Evolutionary conservation across 2,329 filamentous ascomycete genomes (phyloP).

Genomic region (Phialophora verrucosa): DNA sequence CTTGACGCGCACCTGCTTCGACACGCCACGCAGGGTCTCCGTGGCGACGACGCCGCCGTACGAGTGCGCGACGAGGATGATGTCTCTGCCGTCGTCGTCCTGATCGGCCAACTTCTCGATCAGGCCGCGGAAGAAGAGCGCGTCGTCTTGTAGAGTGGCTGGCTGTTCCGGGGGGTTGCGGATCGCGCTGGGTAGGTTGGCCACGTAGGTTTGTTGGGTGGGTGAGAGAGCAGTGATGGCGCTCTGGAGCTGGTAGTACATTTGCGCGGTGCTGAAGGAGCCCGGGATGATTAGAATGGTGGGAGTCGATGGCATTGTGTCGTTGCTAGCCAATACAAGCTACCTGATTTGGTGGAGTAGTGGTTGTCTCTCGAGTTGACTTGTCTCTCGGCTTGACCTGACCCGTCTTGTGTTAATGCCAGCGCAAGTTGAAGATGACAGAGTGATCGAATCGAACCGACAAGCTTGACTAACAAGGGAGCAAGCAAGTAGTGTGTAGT

Average conservation of each 20-base stretch:
- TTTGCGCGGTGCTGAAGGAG: conserved; percentile 11
- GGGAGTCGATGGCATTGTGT: conserved; percentile 4
- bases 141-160: conserved; percentile 43
- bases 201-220: conserved; percentile 1
- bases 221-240: background rate
- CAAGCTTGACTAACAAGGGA: too few relatives aligned
- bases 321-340: background rate
- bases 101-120: conserved; percentile 36
- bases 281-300: conserved; percentile 22
- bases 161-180: conserved; percentile 38
- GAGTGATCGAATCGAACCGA: too few relatives aligned
- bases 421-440: too few relatives aligned
- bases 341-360: background rate
- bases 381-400: too few relatives aligned
- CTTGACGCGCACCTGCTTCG: conserved; percentile 31
- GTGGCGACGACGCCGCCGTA: conserved; percentile 44
- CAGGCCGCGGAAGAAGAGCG: conserved; percentile 39
- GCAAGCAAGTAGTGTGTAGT: too few relatives aligned
- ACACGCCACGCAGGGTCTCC: conserved; percentile 40
- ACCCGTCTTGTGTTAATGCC: too few relatives aligned
- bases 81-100: conserved; percentile 37
- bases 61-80: conserved; percentile 43
- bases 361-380: background rate
- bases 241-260: conserved; percentile 11
- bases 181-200: conserved; percentile 22